These are phyloP conservation scores for Akanthomyces lecanii DNA, from an alignment of 2,329 filamentous ascomycete genomes.

Conservation along the genomic window DNA sequence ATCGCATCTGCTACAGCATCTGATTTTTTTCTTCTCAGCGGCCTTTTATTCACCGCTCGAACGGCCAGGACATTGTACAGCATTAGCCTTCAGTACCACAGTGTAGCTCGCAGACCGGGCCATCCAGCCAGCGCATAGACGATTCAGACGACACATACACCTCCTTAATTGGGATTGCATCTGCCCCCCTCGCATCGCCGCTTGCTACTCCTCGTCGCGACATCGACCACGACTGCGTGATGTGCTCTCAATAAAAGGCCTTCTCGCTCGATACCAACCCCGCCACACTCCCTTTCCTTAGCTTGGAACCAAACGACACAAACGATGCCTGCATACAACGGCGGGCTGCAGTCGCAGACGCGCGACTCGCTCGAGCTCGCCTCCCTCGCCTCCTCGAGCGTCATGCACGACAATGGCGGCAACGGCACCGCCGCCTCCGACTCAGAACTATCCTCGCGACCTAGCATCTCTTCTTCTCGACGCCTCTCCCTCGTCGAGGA, in stretches of 20 bases:
- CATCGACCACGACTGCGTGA: neutral
- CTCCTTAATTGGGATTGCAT: neutral
- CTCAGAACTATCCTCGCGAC: constrained; percentile 66
- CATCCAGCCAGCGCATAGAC: neutral
- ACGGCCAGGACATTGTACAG: too few species aligned
- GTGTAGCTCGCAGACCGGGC: neutral
- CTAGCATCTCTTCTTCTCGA: constrained; percentile 89
- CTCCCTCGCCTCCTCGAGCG: constrained; percentile 81
- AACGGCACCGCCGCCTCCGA: constrained; percentile 25
- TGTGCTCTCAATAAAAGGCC: neutral
- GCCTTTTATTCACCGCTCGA: neutral
- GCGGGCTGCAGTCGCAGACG: constrained; percentile 42
- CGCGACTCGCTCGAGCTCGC: constrained; percentile 96
- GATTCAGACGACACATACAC: neutral
- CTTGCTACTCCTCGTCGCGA: neutral
- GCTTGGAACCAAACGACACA: neutral
- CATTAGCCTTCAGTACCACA: neutral
- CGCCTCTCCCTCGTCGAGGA: constrained; percentile 77
- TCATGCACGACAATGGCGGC: constrained; percentile 46
- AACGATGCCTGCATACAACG: constrained; percentile 14
- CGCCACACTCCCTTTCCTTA: neutral
- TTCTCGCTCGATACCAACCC: neutral
- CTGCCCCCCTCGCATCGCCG: neutral
- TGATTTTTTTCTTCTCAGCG: neutral
- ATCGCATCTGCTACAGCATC: neutral